These are phyloP conservation scores for Ceratobasidium theobromae DNA, from an alignment of 1,284 basidiomycete species.

Conservation along the genomic window DNA sequence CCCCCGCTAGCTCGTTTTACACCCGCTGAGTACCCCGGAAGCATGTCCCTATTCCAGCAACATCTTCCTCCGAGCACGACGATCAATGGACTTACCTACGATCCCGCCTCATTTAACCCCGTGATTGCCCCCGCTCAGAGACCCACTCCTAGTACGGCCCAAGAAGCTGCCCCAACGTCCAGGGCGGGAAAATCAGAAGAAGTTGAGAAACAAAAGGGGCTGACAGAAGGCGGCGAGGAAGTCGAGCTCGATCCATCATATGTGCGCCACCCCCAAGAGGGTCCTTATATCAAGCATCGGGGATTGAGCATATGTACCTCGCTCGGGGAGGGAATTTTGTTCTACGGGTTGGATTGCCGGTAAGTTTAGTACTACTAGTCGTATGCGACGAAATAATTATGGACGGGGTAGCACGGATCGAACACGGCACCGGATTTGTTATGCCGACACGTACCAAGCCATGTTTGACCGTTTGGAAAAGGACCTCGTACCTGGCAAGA, in stretches of 20 bases:
- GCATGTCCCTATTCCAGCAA: slow-evolving; percentile 43
- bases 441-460: slow-evolving; percentile 42
- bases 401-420: slow-evolving; percentile 40
- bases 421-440: slow-evolving; percentile 43
- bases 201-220: too few relatives aligned
- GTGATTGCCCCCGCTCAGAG: neutral
- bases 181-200: neutral
- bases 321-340: slow-evolving; percentile 38
- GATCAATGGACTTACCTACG: slow-evolving; percentile 12
- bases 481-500: slow-evolving; percentile 38
- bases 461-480: slow-evolving; percentile 42
- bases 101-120: slow-evolving; percentile 6
- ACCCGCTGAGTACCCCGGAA: neutral
- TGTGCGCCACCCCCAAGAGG: slow-evolving; percentile 36
- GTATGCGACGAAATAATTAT: neutral
- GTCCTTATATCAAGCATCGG: slow-evolving; percentile 37
- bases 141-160: neutral
- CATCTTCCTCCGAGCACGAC: slow-evolving; percentile 39
- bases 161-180: too few relatives aligned
- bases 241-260: slow-evolving; percentile 37
- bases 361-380: neutral
- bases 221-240: too few relatives aligned
- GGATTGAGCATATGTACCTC: slow-evolving; percentile 39
- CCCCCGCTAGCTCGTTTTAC: neutral
- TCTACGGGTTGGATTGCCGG: slow-evolving; percentile 44